Base-by-base conservation (phyloP, 768 basidiomycete genomes). In the Pisolithus marmoratus region DNA sequence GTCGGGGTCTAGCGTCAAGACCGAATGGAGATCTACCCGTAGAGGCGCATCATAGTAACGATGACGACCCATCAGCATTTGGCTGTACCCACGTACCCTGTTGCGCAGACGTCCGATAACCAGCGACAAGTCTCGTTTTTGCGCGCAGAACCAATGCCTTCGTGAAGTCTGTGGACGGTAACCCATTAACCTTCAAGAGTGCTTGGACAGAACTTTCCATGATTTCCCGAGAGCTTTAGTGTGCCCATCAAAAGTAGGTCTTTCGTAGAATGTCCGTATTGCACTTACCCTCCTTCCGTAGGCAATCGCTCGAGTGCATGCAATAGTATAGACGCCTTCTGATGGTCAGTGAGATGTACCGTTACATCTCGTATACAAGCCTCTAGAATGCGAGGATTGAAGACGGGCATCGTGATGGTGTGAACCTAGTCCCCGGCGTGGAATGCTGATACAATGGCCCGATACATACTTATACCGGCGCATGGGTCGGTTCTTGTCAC, bases 301-400 rank as follows among this genome's bases (percentile, higher is more conserved):
- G 84, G 81, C 54, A 95, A 80, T 60, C 85, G 85, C 57, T 85
- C 83, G 77, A 93, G 82, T n/a, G 90, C 90, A 57, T 87, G 83
- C 46, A 92, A 66, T 49, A 91, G 70, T 36, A 87, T 74, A 51
- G 84, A 84, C 19, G 78, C 83, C 64, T 87, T 88, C 63, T 87
- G 79, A 57, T 77, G 77, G 62, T 84, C 78, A 4, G 77, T 72
- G 31, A 88, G 73, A 53, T 74, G 76, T 7, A 71, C 70, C 0
- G 78, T 73, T 20, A 85, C 81, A 59, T 87, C 84, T 43, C 82
- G 84, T 60, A 87, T 83, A 71, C 83, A 81, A 19, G 86, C 86
- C 59, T 88, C 85, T 37, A 88, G 73, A 54, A 87, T 87, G 62
- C 82, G 85, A 4, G 85, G 84, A 63, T 87, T 87, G 71, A 88